Evolutionary conservation across 2,329 filamentous ascomycete genomes (phyloP).

Genomic region (Botrytis fragariae): DNA sequence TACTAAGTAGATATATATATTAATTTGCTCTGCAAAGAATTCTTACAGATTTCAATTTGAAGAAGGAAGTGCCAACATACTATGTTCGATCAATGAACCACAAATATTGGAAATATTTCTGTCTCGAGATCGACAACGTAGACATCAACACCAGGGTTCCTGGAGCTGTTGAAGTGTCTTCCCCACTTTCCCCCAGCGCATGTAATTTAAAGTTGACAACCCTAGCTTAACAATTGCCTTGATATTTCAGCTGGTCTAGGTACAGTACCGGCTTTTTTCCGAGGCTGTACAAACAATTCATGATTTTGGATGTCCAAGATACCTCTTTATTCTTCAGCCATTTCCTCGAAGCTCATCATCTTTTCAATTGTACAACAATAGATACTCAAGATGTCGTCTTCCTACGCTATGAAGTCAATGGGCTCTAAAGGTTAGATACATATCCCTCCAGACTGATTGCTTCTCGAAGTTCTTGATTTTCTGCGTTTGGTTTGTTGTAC

Average conservation of each 20-base stretch:
- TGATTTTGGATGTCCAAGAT: not conserved
- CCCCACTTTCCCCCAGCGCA: slow-evolving; percentile 1
- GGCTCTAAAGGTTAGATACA: slow-evolving; percentile 38
- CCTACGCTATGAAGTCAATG: slow-evolving; percentile 44
- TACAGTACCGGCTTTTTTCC: not conserved
- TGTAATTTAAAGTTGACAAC: slow-evolving; percentile 8
- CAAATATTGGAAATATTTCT: not conserved
- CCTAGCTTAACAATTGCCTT: not conserved
- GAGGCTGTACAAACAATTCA: not conserved
- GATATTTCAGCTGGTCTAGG: slow-evolving; percentile 13
- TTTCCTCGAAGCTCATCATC: not conserved
- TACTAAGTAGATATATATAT: too few relatives aligned
- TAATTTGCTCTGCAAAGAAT: not conserved
- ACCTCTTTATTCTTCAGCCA: not conserved
- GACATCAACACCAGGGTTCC: not conserved
- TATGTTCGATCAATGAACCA: not conserved
- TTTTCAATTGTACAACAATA: not conserved
- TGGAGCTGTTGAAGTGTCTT: not conserved
- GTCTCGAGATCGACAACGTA: not conserved
- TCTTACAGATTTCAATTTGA: not conserved
- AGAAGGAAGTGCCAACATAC: not conserved
- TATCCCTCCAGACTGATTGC: not conserved
- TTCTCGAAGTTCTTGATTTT: not conserved
- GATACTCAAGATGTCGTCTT: slow-evolving; percentile 50
- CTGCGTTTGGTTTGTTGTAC: not conserved